Evolutionary conservation across 2,329 filamentous ascomycete species (phyloP), one percentile per base, ranked within the genome.

Genomic region (Aureobasidium sp.): DNA sequence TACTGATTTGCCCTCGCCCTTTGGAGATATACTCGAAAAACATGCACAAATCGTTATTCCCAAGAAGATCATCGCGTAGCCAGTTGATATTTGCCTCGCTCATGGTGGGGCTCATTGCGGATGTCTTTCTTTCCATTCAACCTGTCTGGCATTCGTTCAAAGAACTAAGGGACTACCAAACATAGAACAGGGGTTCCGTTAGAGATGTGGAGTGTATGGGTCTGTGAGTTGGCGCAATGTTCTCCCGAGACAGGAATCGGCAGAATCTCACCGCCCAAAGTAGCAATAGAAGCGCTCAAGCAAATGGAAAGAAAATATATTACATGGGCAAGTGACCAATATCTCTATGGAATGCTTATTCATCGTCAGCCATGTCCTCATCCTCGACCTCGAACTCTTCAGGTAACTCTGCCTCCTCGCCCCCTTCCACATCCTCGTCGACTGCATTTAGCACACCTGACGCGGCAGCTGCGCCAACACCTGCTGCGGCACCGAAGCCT

Each of bases 361-460:
- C 41, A 30, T 50, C 57, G 21, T 60, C 57, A 52, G 36, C 75
- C 32, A 76, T 75, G 10, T 72, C 75, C 52, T 84, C 85, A 2
- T 79, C 82, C 59, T 90, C 88, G 73, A 94, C 92, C 64, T 93
- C 88, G 74, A 94, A 94, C 57, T 90, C 86, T 11, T 78, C 76
- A 5, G 90, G 90, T 7, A 84, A 73, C 41, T 81, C 77, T 2
- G 90, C 90, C 71, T 93, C 90, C 68, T 88, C 86, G 13, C 83
- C 86, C 37, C 81, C 86, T 64, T 90, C 88, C 10, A 81, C 85
- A 68, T 93, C 89, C 74, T 97, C 93, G 69, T 97, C 92, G 4
- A 96, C 85, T 6, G 91, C 88, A 4, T 89, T 96, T 67, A 96
- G 77, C 2, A 95, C 90, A 61, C 87, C 89, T 0, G 89, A 90